Conservation (phyloP, 306 rosid genomes). For the Fragaria vesca region DNA sequence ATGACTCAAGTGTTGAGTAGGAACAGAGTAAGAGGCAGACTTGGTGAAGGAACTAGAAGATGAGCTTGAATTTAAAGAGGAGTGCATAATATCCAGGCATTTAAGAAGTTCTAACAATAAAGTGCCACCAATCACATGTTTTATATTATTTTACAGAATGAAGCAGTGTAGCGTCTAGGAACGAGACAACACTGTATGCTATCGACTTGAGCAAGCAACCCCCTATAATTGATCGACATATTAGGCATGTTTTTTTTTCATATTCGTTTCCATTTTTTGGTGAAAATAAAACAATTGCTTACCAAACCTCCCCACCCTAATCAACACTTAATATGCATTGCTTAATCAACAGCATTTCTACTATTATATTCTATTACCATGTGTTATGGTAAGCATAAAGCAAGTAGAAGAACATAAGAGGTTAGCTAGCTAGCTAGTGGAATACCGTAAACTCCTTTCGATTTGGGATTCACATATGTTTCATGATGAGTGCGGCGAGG, state of each 20-base stretch:
- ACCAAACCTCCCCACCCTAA: neutral
- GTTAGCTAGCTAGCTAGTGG: neutral
- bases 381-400: neutral
- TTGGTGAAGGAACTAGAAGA: neutral
- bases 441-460: neutral
- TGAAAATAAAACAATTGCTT: neutral
- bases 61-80: slow-evolving; percentile 23
- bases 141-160: slow-evolving; percentile 10
- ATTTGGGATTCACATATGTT: neutral
- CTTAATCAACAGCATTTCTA: neutral
- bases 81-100: slow-evolving; percentile 4
- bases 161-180: neutral
- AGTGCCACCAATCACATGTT: slow-evolving; percentile 22
- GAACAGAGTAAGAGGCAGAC: slow-evolving; percentile 11
- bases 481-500: neutral
- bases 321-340: neutral
- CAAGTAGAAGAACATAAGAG: neutral
- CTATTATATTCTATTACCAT: neutral
- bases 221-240: neutral
- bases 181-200: no score
- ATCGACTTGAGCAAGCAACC: neutral
- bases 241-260: neutral
- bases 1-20: slow-evolving; percentile 4
- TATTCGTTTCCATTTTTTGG: neutral
- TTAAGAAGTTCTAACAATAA: slow-evolving; percentile 9